Evolutionary conservation across 257 asterid species (phyloP).

Genomic region (Marsdenia floribunda): DNA sequence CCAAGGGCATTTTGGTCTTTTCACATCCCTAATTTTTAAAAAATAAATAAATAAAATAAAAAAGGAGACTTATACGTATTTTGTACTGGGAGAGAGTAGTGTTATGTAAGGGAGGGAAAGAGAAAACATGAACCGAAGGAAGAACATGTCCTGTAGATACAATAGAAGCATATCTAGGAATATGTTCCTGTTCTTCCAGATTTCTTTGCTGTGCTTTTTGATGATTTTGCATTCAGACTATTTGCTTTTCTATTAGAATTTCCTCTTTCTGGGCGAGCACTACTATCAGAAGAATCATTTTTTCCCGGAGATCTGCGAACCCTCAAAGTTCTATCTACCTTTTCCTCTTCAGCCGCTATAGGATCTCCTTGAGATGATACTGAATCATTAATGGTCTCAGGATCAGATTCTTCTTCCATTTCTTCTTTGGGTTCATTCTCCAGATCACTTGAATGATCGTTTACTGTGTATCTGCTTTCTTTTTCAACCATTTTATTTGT

Average conservation of each 20-base stretch:
- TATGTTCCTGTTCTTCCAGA: too few relatives aligned
- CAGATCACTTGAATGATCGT: constrained; percentile 47
- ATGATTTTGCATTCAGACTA: constrained; percentile 21
- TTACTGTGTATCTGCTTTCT: constrained; percentile 31
- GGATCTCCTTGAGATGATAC: constrained; percentile 65
- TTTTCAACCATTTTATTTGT: constrained; percentile 34
- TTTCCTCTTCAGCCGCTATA: constrained; percentile 55
- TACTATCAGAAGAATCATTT: constrained; percentile 32
- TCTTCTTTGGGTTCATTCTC: constrained; percentile 38
- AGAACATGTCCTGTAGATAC: too few relatives aligned
- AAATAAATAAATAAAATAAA: too few relatives aligned
- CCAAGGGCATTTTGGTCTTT: too few relatives aligned
- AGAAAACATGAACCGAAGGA: too few relatives aligned
- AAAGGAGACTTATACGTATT: too few relatives aligned
- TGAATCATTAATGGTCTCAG: constrained; percentile 60
- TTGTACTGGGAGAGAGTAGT: too few relatives aligned
- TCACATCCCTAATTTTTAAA: too few relatives aligned
- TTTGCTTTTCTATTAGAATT: constrained; percentile 36
- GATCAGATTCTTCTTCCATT: constrained; percentile 60
- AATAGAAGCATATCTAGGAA: too few relatives aligned
- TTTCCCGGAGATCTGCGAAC: constrained; percentile 22
- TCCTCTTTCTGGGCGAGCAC: constrained; percentile 29
- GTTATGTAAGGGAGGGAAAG: too few relatives aligned
- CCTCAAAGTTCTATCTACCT: constrained; percentile 34
- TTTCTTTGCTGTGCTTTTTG: constrained; percentile 37